Evolutionary conservation across 139 green algal species (phyloP).

Genomic region (Trebouxia sp.): DNA sequence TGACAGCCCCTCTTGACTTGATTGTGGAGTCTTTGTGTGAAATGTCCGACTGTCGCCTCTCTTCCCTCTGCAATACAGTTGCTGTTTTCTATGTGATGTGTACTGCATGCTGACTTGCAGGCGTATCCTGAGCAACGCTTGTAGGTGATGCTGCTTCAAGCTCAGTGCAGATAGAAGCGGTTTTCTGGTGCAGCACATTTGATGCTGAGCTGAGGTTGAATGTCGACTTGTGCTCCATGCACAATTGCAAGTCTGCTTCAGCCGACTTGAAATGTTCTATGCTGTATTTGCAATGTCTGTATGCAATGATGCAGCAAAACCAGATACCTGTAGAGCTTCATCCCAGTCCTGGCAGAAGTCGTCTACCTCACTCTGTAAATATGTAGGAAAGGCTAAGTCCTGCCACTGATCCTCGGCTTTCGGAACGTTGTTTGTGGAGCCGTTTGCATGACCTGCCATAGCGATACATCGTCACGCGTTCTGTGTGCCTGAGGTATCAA

Average conservation of each 20-base stretch:
- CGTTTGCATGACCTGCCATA: background rate
- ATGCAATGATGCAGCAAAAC: too few relatives aligned
- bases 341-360: slow-evolving; percentile 34
- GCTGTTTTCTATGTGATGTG: too few relatives aligned
- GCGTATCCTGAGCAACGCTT: too few relatives aligned
- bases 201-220: background rate
- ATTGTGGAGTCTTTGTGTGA: background rate
- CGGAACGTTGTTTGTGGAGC: background rate
- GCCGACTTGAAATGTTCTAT: too few relatives aligned
- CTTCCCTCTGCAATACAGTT: background rate
- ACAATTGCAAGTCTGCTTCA: too few relatives aligned
- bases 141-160: too few relatives aligned
- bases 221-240: background rate
- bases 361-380: slow-evolving; percentile 35
- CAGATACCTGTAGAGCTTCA: slow-evolving; percentile 29
- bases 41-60: slow-evolving; percentile 4
- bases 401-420: slow-evolving; percentile 4
- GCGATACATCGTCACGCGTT: background rate
- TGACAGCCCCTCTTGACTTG: slow-evolving; percentile 17
- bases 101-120: too few relatives aligned
- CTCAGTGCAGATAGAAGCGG: too few relatives aligned
- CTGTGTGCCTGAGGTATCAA: background rate
- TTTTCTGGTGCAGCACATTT: too few relatives aligned
- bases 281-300: too few relatives aligned
- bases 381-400: slow-evolving; percentile 25